These are phyloP conservation scores for Spergularia azorica DNA, from an alignment of 179 eudicot species.

Conservation along the genomic window DNA sequence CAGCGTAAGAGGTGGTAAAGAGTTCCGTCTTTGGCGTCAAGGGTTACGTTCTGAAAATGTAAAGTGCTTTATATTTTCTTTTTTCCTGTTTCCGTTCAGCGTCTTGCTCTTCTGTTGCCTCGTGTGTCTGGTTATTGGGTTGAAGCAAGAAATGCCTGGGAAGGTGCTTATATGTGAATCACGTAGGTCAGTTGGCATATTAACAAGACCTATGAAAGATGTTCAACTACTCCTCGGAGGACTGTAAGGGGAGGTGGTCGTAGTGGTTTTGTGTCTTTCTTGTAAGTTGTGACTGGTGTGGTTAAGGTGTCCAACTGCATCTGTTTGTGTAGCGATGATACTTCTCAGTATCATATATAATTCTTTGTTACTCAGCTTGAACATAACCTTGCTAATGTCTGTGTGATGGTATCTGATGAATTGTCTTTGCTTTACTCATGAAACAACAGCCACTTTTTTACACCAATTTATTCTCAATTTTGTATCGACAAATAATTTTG, in stretches of 20 bases:
- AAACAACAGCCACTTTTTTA: no score
- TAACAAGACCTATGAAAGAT: neutral
- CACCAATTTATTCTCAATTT: no score
- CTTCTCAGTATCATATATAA: neutral
- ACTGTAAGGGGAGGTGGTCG: neutral
- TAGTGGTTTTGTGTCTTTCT: neutral
- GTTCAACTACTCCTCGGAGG: neutral
- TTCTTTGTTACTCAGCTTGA: no score
- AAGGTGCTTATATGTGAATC: neutral
- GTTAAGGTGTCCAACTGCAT: slow-evolving; percentile 2
- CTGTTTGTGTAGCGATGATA: neutral
- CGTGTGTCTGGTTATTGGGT: neutral
- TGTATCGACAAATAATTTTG: no score
- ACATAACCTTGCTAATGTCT: no score
- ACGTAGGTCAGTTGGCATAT: neutral
- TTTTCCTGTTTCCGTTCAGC: neutral
- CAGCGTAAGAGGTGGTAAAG: slow-evolving; percentile 10
- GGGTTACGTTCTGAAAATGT: neutral
- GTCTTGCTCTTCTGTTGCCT: neutral
- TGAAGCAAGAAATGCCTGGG: neutral
- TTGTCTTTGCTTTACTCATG: no score
- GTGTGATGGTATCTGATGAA: no score
- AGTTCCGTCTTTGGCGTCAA: neutral
- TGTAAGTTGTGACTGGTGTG: neutral
- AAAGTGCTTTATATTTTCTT: neutral